Base-by-base conservation (phyloP, 208 protist genomes). In the Leishmania tarentolae region DNA sequence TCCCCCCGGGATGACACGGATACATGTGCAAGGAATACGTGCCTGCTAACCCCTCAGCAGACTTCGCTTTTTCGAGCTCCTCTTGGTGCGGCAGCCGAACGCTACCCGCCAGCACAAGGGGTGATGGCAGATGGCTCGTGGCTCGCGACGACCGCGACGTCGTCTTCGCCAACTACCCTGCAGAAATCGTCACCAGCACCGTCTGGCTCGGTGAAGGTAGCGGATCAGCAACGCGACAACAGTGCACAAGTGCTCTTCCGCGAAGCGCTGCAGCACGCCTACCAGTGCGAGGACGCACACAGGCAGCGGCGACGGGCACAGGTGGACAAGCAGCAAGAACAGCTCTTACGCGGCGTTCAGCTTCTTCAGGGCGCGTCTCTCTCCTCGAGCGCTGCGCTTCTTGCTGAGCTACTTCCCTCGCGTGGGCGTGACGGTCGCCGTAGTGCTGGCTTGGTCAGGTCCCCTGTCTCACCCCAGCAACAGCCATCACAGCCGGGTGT, bases 21-120 rank as follows among this genome's bases (percentile, higher is more conserved):
- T 11, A 35, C 66, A 13, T 1, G n/a, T 24, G 24, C n/a, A 42
- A 17, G 19, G 50, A 35, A 53, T 15, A 8, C 24, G 71, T 76
- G 71, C 17, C 50, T 76, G 31, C 50, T 76, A 13, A 59, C 57
- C n/a, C 71, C 71, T 42, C 75, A 80, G 28, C 42, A 40, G 5
- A 84, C 80, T 57, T 84, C 80, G 17, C 80, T 84, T n/a, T 84
- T 80, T 63, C 66, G 66, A 31, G 66, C 31, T 21, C 74, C 80
- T 59, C 73, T 17, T 46, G 40, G 66, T 46, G 66, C 21, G 40
- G 47, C 40, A 7, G 66, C 40, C 9, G 68, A 21, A 2, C 68
- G 44, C 68, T 7, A 52, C 44, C 44, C 44, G 17, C 24, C 40
- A 19, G 42, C 15, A 31, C 68, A 31, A 53, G 68, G 44, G 44